Percentiles rank a stretch among this genome's conserved stretches.
Conservation (phyloP, 148 eudicot species). For the Fallopia convolvulus region DNA sequence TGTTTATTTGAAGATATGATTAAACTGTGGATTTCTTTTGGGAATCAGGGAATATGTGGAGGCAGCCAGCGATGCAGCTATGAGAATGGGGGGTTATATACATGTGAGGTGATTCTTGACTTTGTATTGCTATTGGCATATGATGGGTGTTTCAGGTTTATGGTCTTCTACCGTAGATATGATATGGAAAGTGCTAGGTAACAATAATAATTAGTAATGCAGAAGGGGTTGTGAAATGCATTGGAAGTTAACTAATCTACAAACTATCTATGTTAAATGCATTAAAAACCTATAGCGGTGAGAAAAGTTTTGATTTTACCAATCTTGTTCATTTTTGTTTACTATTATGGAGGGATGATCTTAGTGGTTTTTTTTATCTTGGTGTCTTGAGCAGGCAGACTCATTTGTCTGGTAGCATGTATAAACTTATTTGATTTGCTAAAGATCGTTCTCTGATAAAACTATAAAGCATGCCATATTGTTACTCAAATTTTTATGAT, state of each 20-base stretch:
- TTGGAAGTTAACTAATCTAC: neutral
- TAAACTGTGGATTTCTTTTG: neutral
- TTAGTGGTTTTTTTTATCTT: neutral
- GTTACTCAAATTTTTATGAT: neutral
- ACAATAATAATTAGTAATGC: neutral
- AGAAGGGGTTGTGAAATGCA: neutral
- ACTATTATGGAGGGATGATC: neutral
- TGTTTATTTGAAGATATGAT: neutral
- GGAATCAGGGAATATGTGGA: conserved; percentile 64
- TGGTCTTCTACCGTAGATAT: neutral
- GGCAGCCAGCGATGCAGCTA: conserved; percentile 66
- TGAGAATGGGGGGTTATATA: conserved; percentile 80
- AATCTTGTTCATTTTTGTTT: neutral
- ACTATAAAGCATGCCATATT: neutral
- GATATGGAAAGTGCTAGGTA: neutral
- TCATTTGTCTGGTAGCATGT: neutral
- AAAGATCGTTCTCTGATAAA: neutral
- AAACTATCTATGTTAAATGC: neutral
- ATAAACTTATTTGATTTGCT: neutral
- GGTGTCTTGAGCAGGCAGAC: neutral
- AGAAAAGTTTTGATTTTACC: neutral
- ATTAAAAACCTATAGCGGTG: neutral
- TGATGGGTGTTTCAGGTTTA: neutral
- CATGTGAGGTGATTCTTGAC: conserved; percentile 89
- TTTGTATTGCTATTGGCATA: conserved; percentile 14